Evolutionary conservation across 345 rosid genomes (phyloP), one percentile per base, ranked within the genome.

Genomic region (Conringia planisiliqua): DNA sequence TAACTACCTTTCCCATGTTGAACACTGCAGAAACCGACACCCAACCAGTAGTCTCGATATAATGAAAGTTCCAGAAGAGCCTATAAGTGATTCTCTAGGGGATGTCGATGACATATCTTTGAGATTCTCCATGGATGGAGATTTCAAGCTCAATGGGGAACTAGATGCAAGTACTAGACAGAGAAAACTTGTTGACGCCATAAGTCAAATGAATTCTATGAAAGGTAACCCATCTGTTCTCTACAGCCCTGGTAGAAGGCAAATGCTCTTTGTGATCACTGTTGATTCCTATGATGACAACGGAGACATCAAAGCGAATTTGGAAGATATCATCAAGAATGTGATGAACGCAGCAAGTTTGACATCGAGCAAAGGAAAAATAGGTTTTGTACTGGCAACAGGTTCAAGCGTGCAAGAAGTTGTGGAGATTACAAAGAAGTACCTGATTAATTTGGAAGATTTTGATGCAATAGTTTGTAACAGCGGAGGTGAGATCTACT

Each of bases 401-500:
- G 94, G 96, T 55, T 86, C 85, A 51, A 83, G 88, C 70, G 67
- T 90, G 62, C 60, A 70, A 54, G 92, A 91, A 81, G 86, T 86
- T 20, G 75, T 70, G 71, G 85, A 84, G 76, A 84, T 86, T 39
- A 55, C 89, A 64, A 74, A 76, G 74, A 71, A 68, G 38, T 80
- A 86, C 78, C 85, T 81, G 9, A 78, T 90, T 61, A 89, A 84
- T 63, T 71, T 85, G 74, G 88, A 83, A 71, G 96, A 90, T 71
- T 89, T 93, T 63, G 98, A 93, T 68, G 98, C 96, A 38, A 60
- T 91, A 16, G 81, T 87, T 77, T 93, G 97, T 72, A 93, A 86
- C 71, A 91, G 94, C 69, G 98, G 98, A 73, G 82, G 96, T 72
- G 88, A 84, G 71, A 66, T 91, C 81, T 88, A 84, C 70, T 87